Evolutionary conservation across 768 basidiomycete genomes (phyloP).

Genomic region (Lentinula boryana): DNA sequence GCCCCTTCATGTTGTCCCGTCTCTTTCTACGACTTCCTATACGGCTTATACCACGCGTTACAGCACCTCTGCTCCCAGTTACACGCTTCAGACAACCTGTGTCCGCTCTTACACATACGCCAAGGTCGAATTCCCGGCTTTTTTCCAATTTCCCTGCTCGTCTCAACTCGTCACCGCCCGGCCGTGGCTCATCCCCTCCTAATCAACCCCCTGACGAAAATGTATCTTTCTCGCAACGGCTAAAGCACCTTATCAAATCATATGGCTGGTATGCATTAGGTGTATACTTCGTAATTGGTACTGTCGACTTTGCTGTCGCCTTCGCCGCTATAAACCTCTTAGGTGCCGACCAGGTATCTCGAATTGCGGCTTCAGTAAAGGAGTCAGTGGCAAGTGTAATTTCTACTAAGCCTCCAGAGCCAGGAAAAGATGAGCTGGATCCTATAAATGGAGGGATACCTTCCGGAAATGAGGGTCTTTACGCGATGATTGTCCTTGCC

Average conservation of each 20-base stretch:
- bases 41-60: slow-evolving; percentile 36
- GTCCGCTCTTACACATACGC: slow-evolving; percentile 19
- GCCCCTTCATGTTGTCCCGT: slow-evolving; percentile 18
- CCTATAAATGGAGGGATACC: slow-evolving; percentile 21
- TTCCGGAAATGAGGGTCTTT: slow-evolving; percentile 66
- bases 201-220: slow-evolving; percentile 31
- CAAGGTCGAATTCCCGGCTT: slow-evolving; percentile 32
- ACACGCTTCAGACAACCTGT: slow-evolving; percentile 27
- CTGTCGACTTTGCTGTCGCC: slow-evolving; percentile 78
- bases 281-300: slow-evolving; percentile 71
- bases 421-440: slow-evolving; percentile 62
- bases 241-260: slow-evolving; percentile 80
- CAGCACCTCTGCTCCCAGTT: slow-evolving; percentile 45
- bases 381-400: slow-evolving; percentile 37
- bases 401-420: slow-evolving; percentile 52
- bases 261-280: slow-evolving; percentile 97
- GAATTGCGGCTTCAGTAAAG: slow-evolving; percentile 55
- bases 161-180: slow-evolving; percentile 32
- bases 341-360: slow-evolving; percentile 86
- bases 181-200: slow-evolving; percentile 21
- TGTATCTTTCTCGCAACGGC: slow-evolving; percentile 57
- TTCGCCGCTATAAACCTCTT: slow-evolving; percentile 82
- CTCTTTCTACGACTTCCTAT: slow-evolving; percentile 40
- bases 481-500: slow-evolving; percentile 89
- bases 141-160: slow-evolving; percentile 46